Evolutionary conservation across 2,329 filamentous ascomycete genomes (phyloP).

Genomic region (Aspergillus cejpii): DNA sequence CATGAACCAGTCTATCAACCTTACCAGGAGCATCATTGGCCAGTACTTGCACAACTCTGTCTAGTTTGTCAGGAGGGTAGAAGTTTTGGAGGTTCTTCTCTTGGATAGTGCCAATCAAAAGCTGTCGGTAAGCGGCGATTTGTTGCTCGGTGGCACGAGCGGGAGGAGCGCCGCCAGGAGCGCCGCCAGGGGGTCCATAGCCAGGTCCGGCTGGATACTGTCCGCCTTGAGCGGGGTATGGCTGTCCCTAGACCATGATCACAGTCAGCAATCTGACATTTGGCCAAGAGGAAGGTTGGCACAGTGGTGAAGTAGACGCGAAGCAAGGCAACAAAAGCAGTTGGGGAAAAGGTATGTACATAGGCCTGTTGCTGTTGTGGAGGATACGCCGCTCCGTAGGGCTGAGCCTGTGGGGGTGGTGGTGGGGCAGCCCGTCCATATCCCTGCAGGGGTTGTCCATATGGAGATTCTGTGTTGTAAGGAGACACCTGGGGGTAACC

Average conservation of each 20-base stretch:
- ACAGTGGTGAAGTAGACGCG: not conserved
- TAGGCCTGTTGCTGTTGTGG: conserved; percentile 30
- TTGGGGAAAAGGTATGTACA: conserved; percentile 27
- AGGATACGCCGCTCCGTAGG: conserved; percentile 33
- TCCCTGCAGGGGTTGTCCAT: conserved; percentile 22
- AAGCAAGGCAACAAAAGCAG: conserved; percentile 7
- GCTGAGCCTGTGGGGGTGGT: conserved; percentile 34
- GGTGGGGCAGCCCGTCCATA: conserved; percentile 42
- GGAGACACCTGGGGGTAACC: conserved; percentile 24
- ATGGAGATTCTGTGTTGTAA: conserved; percentile 19
- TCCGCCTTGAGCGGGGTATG: conserved; percentile 28
- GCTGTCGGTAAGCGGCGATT: conserved; percentile 50
- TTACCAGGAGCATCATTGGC: conserved; percentile 35
- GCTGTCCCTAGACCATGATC: conserved; percentile 16
- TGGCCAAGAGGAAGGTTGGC: not conserved
- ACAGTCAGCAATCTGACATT: conserved; percentile 6
- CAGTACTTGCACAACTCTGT: conserved; percentile 29
- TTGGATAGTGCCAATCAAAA: conserved; percentile 51
- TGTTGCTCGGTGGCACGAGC: conserved; percentile 46
- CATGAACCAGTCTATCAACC: conserved; percentile 50
- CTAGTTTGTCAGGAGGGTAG: conserved; percentile 50
- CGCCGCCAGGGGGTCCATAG: conserved; percentile 22
- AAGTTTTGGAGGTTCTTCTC: conserved; percentile 55
- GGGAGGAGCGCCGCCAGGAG: conserved; percentile 23
- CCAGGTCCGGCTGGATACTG: conserved; percentile 24